Evolutionary conservation across 257 asterid species (phyloP), one percentile per base, ranked within the genome.

Genomic region (Penstemon davidsonii): DNA sequence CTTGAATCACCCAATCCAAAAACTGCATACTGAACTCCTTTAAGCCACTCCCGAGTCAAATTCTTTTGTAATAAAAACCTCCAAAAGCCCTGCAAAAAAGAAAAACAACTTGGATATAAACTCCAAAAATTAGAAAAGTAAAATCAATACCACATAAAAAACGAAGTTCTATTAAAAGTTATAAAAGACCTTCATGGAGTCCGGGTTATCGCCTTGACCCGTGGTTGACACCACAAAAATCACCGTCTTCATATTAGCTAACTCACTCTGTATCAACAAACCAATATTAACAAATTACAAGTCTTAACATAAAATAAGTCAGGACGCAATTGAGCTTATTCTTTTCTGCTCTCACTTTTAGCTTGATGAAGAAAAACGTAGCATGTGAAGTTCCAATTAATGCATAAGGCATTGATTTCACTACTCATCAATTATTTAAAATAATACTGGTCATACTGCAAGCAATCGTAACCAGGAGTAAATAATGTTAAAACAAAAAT

Each of bases 1-100:
- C 99, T 76, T 3, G 97, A 94, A 84, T 90, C 97, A 49, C 99
- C 99, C 87, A 94, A 76, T 78, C 99, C 99, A 78, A 91, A 94
- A 64, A 94, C 96, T 1, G 97, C 96, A 78, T 84, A 93, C 9
- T 83, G 72, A 64, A 92, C 96, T 70, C 91, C 92, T 76, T 84
- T 61, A 72, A 93, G 96, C 99, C 99, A 94, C 51, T 76, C 86
- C 39, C 65, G 67, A 5, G 85, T 75, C 79, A 94, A 80, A 75
- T 77, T 91, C 71, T 85, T 91, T 80, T 84, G 96, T 86, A 94
- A 79, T 54, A 94, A 79, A 83, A 87, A 88, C 84, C 83, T 90
- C 99, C 99, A 93, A 82, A 93, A 90, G 8, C 80, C 90, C 99
- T 93, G 78, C 68, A 82, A 76, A 66, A 18, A 33, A 0, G 3